Evolutionary conservation across 106 monocot species (phyloP).

Genomic region (Dactylorhiza incarnata): DNA sequence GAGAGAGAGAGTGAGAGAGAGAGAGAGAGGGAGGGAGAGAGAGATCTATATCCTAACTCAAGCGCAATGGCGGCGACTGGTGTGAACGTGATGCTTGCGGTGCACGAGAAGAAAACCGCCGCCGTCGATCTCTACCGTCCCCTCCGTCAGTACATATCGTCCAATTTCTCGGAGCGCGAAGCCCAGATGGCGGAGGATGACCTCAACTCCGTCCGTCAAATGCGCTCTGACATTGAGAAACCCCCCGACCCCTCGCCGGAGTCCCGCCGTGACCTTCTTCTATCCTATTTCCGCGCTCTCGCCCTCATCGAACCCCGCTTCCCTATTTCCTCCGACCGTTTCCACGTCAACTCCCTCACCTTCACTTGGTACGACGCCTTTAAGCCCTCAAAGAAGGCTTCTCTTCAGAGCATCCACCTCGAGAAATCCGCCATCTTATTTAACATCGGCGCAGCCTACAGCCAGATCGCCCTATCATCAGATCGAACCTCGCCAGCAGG

Average conservation of each 20-base stretch:
- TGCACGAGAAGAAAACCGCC: constrained; percentile 64
- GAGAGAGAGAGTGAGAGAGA: neutral
- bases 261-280: constrained; percentile 53
- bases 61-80: neutral
- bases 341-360: constrained; percentile 33
- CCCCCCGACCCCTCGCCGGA: constrained; percentile 21
- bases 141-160: constrained; percentile 43
- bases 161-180: constrained; percentile 67
- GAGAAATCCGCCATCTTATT: constrained; percentile 74
- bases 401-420: constrained; percentile 46
- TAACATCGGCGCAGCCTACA: constrained; percentile 64
- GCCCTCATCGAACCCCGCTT: constrained; percentile 55
- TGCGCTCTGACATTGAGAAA: constrained; percentile 39
- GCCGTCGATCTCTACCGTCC: constrained; percentile 44
- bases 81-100: constrained; percentile 47
- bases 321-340: constrained; percentile 34
- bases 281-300: constrained; percentile 54
- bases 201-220: constrained; percentile 35
- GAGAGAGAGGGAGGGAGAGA: neutral
- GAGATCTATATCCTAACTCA: neutral
- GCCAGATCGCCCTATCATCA: constrained; percentile 57
- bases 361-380: constrained; percentile 95
- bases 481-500: constrained; percentile 32
- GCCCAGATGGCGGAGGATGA: constrained; percentile 51
- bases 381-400: constrained; percentile 46